phyloP scores from a whole-genome alignment of 768 basidiomycete species.

The Boletus bicolor region DNA sequence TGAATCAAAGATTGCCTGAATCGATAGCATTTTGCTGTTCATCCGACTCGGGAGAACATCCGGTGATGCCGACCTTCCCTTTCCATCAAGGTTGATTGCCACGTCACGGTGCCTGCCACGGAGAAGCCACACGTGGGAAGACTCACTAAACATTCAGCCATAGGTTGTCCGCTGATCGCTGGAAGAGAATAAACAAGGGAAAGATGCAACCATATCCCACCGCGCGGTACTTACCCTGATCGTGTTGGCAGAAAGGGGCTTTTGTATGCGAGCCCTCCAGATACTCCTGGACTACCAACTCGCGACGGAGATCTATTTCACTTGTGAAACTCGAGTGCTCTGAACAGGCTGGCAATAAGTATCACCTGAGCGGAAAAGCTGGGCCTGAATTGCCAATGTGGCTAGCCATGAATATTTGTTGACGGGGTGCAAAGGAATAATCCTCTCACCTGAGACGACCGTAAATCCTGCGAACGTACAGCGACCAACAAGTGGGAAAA shows the following conservation, averaged over 20 bases:
- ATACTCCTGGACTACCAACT: neutral
- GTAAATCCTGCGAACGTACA: too few relatives aligned
- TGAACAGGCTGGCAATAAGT: too few relatives aligned
- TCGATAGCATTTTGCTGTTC: neutral
- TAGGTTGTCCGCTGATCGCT: neutral
- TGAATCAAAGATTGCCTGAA: neutral
- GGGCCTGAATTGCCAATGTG: neutral
- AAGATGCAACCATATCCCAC: too few relatives aligned
- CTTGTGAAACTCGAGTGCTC: neutral
- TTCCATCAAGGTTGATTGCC: conserved; percentile 4
- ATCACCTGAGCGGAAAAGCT: neutral
- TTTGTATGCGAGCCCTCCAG: too few relatives aligned
- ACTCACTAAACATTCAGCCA: neutral
- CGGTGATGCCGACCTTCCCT: neutral
- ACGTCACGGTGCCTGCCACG: conserved; percentile 8
- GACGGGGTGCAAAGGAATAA: too few relatives aligned
- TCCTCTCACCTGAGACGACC: too few relatives aligned
- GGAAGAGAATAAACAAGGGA: neutral
- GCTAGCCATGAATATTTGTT: too few relatives aligned
- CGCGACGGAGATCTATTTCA: neutral
- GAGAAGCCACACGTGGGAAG: neutral
- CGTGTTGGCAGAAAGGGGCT: neutral
- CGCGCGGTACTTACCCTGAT: neutral
- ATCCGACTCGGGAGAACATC: neutral
- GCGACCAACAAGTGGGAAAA: too few relatives aligned